Conservation (phyloP, 495 filamentous ascomycete species). For the Penicillium chermesinum region DNA sequence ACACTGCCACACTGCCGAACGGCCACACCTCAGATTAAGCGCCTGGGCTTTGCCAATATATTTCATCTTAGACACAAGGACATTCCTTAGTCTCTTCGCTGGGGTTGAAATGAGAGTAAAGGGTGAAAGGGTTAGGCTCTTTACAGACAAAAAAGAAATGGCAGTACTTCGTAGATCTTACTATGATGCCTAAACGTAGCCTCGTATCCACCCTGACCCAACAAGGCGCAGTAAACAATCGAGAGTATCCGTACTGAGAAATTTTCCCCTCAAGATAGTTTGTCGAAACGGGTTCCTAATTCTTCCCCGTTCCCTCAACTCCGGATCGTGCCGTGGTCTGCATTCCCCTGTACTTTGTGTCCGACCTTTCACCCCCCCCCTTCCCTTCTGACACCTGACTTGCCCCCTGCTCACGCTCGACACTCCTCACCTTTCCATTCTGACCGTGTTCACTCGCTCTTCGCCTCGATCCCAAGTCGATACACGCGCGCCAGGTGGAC, state of each 20-base stretch:
- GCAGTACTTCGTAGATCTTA: too few species aligned
- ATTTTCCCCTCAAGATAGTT: too few species aligned
- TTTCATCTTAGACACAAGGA: too few species aligned
- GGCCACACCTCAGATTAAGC: too few species aligned
- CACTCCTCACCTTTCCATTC: neutral
- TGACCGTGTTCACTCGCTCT: neutral
- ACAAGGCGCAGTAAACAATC: constrained; percentile 26
- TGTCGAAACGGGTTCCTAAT: neutral
- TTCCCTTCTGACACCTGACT: neutral
- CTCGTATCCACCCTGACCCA: constrained; percentile 21
- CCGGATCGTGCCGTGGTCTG: constrained; percentile 1
- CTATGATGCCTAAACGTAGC: neutral
- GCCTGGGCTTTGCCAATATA: too few species aligned
- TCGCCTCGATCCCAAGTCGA: neutral
- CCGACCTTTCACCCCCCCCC: neutral
- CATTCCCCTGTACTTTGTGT: neutral
- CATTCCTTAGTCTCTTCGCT: too few species aligned
- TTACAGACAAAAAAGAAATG: neutral
- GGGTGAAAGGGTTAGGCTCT: too few species aligned
- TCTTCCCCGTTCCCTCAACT: neutral
- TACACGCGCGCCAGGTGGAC: neutral
- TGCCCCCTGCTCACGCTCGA: neutral
- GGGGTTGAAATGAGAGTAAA: too few species aligned
- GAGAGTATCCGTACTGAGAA: too few species aligned
- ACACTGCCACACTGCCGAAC: too few species aligned